Evolutionary conservation across 345 rosid species (phyloP).

Genomic region (Leavenworthia alabamica): DNA sequence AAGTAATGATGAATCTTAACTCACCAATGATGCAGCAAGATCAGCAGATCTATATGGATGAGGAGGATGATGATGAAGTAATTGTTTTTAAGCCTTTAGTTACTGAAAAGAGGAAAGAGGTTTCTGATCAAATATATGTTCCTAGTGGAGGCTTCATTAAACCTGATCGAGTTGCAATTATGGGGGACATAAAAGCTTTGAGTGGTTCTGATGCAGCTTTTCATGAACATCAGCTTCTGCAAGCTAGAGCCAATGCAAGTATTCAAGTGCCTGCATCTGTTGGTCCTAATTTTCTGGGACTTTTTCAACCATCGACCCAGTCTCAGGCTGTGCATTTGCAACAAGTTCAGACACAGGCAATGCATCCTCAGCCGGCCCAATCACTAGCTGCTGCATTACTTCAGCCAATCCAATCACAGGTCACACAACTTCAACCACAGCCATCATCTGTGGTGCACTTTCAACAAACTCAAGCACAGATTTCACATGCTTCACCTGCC

Average conservation of each 20-base stretch:
- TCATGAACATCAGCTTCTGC: slow-evolving; percentile 38
- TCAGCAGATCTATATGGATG: slow-evolving; percentile 40
- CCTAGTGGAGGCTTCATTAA: slow-evolving; percentile 43
- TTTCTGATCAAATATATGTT: slow-evolving; percentile 32
- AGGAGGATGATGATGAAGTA: slow-evolving; percentile 79
- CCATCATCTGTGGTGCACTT: slow-evolving; percentile 41
- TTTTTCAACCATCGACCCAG: slow-evolving; percentile 19
- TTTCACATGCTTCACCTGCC: slow-evolving; percentile 15
- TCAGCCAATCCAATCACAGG: slow-evolving; percentile 29
- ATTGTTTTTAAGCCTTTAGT: slow-evolving; percentile 84
- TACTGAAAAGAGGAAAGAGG: slow-evolving; percentile 52
- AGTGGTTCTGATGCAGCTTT: slow-evolving; percentile 36
- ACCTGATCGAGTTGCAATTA: slow-evolving; percentile 34
- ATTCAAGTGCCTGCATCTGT: slow-evolving; percentile 36
- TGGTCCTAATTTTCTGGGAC: slow-evolving; percentile 28
- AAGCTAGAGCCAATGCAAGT: slow-evolving; percentile 35
- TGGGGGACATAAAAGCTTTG: slow-evolving; percentile 36
- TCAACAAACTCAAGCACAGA: slow-evolving; percentile 31
- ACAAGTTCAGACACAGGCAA: slow-evolving; percentile 23
- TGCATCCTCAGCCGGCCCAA: slow-evolving; percentile 24
- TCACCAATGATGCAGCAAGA: slow-evolving; percentile 32
- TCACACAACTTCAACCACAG: slow-evolving; percentile 29
- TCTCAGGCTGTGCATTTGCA: slow-evolving; percentile 27
- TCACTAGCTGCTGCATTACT: slow-evolving; percentile 15
- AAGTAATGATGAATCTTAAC: slow-evolving; percentile 26